A percentile compares a stretch with the other conserved stretches of the same genome.
Evolutionary conservation across 768 basidiomycete genomes (phyloP).

Genomic region (Aureoboletus auriporus): DNA sequence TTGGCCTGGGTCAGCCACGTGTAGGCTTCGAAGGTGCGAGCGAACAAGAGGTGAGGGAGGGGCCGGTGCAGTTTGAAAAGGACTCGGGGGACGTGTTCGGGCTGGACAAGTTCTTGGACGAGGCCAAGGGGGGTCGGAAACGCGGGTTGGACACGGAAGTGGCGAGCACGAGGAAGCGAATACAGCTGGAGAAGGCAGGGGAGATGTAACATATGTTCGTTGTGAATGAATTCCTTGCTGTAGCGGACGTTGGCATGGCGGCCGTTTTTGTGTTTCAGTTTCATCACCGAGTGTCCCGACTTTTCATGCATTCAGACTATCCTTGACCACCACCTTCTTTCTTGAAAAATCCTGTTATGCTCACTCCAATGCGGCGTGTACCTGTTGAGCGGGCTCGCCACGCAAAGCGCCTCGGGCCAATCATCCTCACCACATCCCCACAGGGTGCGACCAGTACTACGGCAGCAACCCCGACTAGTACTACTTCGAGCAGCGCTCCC

Average conservation of each 20-base stretch:
- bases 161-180: constrained; percentile 65
- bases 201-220: constrained; percentile 30
- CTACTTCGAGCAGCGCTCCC: constrained; percentile 16
- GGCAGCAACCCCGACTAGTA: neutral
- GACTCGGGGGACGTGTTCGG: constrained; percentile 97
- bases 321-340: neutral
- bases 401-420: constrained; percentile 26
- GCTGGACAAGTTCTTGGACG: constrained; percentile 93
- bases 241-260: constrained; percentile 18
- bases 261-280: constrained; percentile 1
- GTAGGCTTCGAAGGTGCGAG: constrained; percentile 90
- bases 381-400: constrained; percentile 33
- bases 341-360: constrained; percentile 17
- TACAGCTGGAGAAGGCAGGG: constrained; percentile 62
- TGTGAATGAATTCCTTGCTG: no score
- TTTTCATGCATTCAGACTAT: constrained; percentile 13
- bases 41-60: constrained; percentile 81
- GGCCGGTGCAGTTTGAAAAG: constrained; percentile 98
- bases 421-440: constrained; percentile 1
- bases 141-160: constrained; percentile 75
- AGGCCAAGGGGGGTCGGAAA: constrained; percentile 94
- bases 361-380: constrained; percentile 21
- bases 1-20: constrained; percentile 78
- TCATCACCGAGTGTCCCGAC: neutral
- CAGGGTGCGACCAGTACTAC: constrained; percentile 1